Conservation (phyloP, 179 eudicot genomes). For the Silene coronaria region DNA sequence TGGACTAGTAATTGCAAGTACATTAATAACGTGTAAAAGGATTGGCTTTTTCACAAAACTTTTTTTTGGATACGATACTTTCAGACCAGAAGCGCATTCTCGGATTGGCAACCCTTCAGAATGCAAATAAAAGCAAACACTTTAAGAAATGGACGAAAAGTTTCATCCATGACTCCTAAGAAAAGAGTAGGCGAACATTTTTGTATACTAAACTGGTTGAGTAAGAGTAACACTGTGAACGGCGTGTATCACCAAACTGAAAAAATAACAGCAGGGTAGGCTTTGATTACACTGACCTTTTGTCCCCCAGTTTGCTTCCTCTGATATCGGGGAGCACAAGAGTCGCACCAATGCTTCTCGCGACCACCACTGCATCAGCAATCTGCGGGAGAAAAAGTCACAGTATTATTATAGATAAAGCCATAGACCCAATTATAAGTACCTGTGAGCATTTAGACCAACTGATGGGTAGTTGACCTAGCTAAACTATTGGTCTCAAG, state of each 20-base stretch:
- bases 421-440: not conserved
- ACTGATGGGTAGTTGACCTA: not conserved
- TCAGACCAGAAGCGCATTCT: not conserved
- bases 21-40: not conserved
- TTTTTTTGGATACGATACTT: not conserved
- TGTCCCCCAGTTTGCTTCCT: conserved; percentile 80
- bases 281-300: conserved; percentile 51
- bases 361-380: conserved; percentile 90
- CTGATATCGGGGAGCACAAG: conserved; percentile 94
- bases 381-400: conserved; percentile 39
- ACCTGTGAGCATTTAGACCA: not conserved
- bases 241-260: not conserved
- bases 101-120: not conserved
- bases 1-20: not conserved
- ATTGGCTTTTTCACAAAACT: not conserved
- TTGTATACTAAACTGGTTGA: no score
- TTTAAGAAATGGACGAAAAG: not conserved
- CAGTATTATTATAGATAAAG: not conserved
- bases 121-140: not conserved
- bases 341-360: conserved; percentile 80
- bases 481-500: no score
- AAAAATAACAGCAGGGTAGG: not conserved
- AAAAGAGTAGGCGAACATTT: no score
- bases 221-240: not conserved
- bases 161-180: not conserved